A percentile compares a stretch with the other conserved stretches of the same genome.
phyloP scores from a whole-genome alignment of 2,329 filamentous ascomycete species.

The Talaromyces sp. region DNA sequence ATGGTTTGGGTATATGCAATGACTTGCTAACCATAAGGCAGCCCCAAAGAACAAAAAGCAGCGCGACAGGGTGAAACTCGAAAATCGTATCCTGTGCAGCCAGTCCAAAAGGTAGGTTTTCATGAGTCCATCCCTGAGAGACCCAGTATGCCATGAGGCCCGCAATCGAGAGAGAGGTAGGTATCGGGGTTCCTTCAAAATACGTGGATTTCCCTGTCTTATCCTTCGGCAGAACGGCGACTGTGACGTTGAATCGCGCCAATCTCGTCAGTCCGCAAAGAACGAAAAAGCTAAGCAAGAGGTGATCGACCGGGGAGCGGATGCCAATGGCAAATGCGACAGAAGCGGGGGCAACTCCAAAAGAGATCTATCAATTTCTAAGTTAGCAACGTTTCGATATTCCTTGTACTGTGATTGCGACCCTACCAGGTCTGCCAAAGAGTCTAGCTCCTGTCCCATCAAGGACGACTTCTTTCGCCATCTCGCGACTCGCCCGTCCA shows the following conservation, averaged over 20 bases:
- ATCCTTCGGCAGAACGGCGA: conserved; percentile 84
- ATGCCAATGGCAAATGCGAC: conserved; percentile 86
- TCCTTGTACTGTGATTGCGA: background rate
- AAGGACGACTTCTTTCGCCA: conserved; percentile 96
- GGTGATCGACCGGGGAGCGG: conserved; percentile 75
- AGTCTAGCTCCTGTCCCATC: conserved; percentile 97
- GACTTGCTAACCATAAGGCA: conserved; percentile 94
- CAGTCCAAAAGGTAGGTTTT: conserved; percentile 71
- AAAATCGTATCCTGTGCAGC: conserved; percentile 61
- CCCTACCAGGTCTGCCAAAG: conserved; percentile 83
- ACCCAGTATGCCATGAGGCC: conserved; percentile 88
- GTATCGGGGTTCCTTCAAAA: conserved; percentile 96
- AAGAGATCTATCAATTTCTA: conserved; percentile 66
- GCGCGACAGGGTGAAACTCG: conserved; percentile 79
- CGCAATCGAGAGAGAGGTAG: conserved; percentile 77
- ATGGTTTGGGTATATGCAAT: conserved; percentile 87
- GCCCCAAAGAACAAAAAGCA: conserved; percentile 81
- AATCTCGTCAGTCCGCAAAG: conserved; percentile 90
- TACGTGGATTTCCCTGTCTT: conserved; percentile 85
- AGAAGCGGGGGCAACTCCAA: conserved; percentile 83
- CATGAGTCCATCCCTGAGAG: conserved; percentile 70
- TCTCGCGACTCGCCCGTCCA: conserved; percentile 92
- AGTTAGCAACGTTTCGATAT: conserved; percentile 1
- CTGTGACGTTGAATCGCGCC: conserved; percentile 96
- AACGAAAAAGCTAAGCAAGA: conserved; percentile 80